Percentiles rank a stretch among this genome's conserved stretches.
Conservation (phyloP, 2,329 filamentous ascomycete genomes). For the Colletotrichum trifolii region DNA sequence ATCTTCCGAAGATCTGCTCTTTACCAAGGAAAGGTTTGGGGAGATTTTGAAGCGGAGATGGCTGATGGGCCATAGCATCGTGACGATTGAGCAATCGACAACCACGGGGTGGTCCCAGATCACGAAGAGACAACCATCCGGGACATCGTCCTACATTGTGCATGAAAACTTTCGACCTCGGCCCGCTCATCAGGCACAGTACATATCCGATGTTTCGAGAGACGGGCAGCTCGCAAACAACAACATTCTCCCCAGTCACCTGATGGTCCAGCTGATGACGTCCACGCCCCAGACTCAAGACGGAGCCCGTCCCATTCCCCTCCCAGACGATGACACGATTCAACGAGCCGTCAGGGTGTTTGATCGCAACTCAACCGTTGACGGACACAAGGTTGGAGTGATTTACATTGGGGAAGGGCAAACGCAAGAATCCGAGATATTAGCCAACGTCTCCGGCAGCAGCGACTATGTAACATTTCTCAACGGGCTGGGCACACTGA, state of each 20-base stretch:
- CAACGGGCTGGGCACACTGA: conserved; percentile 82
- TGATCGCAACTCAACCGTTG: conserved; percentile 88
- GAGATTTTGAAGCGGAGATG: conserved; percentile 75
- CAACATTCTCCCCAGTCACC: conserved; percentile 77
- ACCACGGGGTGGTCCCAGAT: conserved; percentile 76
- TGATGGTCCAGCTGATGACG: conserved; percentile 76
- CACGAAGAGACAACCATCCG: conserved; percentile 77
- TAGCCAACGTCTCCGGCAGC: conserved; percentile 87
- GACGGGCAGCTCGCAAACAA: conserved; percentile 66
- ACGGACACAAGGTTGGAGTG: conserved; percentile 95
- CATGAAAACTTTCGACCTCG: conserved; percentile 69
- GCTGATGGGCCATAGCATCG: conserved; percentile 78
- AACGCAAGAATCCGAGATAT: conserved; percentile 82
- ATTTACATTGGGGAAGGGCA: conserved; percentile 93
- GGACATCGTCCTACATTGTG: conserved; percentile 69
- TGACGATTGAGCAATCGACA: conserved; percentile 78
- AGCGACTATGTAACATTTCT: conserved; percentile 90
- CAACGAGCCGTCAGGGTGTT: conserved; percentile 82
- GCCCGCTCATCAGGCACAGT: conserved; percentile 65
- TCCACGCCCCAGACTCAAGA: conserved; percentile 69
- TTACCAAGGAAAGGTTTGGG: conserved; percentile 72
- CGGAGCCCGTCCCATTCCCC: conserved; percentile 75
- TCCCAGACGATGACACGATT: conserved; percentile 77
- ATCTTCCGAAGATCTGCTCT: conserved; percentile 73
- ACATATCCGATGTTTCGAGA: conserved; percentile 59